phyloP scores from a whole-genome alignment of 805 yeast species.

The Huiozyma naganishii region DNA sequence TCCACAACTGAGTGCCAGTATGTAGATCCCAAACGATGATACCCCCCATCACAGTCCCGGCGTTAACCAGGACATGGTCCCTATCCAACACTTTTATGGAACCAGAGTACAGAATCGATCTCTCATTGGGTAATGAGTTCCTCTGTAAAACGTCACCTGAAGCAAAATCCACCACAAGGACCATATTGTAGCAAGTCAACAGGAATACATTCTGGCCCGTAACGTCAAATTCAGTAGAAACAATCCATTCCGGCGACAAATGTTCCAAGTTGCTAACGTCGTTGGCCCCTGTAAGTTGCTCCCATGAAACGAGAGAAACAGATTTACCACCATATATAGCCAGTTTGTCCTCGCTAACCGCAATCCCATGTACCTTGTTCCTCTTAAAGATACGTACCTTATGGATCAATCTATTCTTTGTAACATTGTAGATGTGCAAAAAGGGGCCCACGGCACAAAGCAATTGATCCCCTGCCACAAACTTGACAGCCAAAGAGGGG shows the following conservation, averaged over 20 bases:
- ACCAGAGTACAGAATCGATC: constrained; percentile 83
- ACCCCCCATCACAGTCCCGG: constrained; percentile 92
- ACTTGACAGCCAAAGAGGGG: constrained; percentile 58
- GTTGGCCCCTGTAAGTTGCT: constrained; percentile 18
- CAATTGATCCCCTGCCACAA: constrained; percentile 26
- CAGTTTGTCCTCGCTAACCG: constrained; percentile 26
- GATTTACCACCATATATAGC: constrained; percentile 67
- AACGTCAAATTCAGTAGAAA: constrained; percentile 42
- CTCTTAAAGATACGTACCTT: constrained; percentile 43
- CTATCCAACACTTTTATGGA: constrained; percentile 40
- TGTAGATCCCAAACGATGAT: constrained; percentile 64
- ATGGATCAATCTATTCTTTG: constrained; percentile 28
- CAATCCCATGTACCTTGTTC: constrained; percentile 78
- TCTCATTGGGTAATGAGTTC: constrained; percentile 45
- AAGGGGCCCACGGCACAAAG: constrained; percentile 66
- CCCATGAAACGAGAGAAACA: constrained; percentile 33
- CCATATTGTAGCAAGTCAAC: constrained; percentile 71
- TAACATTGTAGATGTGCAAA: constrained; percentile 43
- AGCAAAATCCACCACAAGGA: constrained; percentile 21
- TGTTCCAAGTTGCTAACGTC: constrained; percentile 30
- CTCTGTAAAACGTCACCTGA: constrained; percentile 16
- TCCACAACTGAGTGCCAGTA: constrained; percentile 35
- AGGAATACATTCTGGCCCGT: constrained; percentile 34
- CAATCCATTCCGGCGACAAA: constrained; percentile 71
- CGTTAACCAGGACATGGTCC: constrained; percentile 47